Conservation (phyloP, 2,329 filamentous ascomycete species). For the Xylariaceae sp. region DNA sequence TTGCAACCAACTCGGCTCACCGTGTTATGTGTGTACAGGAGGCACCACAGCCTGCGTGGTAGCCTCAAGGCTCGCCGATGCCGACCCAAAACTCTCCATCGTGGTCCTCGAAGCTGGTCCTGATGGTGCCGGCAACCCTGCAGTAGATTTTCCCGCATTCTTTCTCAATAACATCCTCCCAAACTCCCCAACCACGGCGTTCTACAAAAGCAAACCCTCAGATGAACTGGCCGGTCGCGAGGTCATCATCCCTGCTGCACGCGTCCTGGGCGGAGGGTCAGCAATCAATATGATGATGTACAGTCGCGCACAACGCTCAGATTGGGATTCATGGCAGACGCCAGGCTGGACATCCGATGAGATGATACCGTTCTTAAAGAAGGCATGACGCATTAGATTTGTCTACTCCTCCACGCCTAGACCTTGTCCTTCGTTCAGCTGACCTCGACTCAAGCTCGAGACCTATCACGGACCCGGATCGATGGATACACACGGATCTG, state of each 20-base stretch:
- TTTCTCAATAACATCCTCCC: constrained; percentile 55
- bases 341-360: constrained; percentile 38
- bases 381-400: constrained; percentile 38
- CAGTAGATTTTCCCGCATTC: constrained; percentile 50
- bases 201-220: constrained; percentile 49
- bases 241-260: constrained; percentile 46
- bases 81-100: constrained; percentile 13
- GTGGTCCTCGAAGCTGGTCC: constrained; percentile 25
- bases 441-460: constrained; percentile 50
- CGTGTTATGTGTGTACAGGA: too few species aligned
- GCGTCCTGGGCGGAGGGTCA: constrained; percentile 59
- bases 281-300: constrained; percentile 56
- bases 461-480: constrained; percentile 58
- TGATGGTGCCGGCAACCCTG: background rate
- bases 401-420: background rate
- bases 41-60: constrained; percentile 23
- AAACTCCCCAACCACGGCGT: constrained; percentile 48
- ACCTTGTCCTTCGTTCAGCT: background rate
- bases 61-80: constrained; percentile 19
- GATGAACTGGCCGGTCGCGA: constrained; percentile 51
- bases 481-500: constrained; percentile 54
- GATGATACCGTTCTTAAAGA: constrained; percentile 58
- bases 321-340: constrained; percentile 39
- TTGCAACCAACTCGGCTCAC: too few species aligned
- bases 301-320: constrained; percentile 39